Base-by-base conservation (phyloP, 2,329 filamentous ascomycete species). In the Alternaria alternata region DNA sequence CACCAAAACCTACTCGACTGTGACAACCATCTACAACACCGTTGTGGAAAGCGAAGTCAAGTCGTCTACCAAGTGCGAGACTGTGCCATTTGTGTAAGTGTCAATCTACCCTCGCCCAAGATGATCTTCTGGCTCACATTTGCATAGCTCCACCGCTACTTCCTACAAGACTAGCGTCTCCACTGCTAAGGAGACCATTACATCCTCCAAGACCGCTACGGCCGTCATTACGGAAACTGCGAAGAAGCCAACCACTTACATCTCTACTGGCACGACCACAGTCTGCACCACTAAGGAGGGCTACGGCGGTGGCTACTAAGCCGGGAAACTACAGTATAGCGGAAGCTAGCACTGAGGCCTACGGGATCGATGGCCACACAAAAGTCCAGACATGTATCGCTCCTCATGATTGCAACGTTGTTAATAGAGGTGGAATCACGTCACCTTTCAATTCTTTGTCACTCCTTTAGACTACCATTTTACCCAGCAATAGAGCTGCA, bases 51-150 rank as follows among this genome's bases (percentile, higher is more conserved):
- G 51, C 18, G 59, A 52, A 11, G 48, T 57, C 51, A 63, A 57
- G 34, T 66, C 60, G 3, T 48, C 62, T 36, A 67, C 63, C 6
- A 62, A 36, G 12, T 41, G 55, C 14, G 58, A 63, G 38, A 66
- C 63, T 24, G 58, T 61, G 22, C 65, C 66, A 5, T 56, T 54
- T 28, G 65, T 59, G 70, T 73, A 56, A 65, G 71, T 61, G 9
- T 20, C 12, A 3, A 20, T 12, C 8, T 30, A 26, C 20, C 5
- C 28, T 7, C 20, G 11, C 30, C 14, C 4, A 3, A 3, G 6
- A 3, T 36, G 9, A n/a, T 47, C 49, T n/a, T 18, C 7, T 24
- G 24, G 14, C 51, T 63, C 9, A 64, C 47, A 60, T 26, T 5
- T 9, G n/a, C 51, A 34, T n/a, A 72, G 64, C 44, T 51, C 53